Percentiles rank a stretch among this genome's conserved stretches.
These are phyloP conservation scores for Colletotrichum destructivum DNA, from an alignment of 2,329 filamentous ascomycete species.

Conservation along the genomic window DNA sequence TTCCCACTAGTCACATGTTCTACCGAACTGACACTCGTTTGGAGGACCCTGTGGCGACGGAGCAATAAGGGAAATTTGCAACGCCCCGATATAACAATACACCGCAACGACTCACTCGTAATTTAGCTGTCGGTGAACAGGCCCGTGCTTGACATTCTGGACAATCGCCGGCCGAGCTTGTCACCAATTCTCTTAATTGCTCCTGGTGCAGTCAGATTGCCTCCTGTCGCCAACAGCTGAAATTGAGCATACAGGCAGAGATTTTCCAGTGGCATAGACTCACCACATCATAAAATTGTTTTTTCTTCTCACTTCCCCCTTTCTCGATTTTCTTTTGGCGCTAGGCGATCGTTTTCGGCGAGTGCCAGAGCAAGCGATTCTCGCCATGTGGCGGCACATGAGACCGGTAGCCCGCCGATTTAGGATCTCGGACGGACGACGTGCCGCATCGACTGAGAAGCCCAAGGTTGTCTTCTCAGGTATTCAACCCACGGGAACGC, in stretches of 20 bases:
- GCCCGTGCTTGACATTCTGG: too few relatives aligned
- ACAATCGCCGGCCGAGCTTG: background rate
- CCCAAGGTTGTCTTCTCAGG: slow-evolving; percentile 85
- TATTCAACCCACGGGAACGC: slow-evolving; percentile 95
- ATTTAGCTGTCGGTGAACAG: background rate
- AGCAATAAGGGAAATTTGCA: background rate
- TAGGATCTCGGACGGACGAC: slow-evolving; percentile 2
- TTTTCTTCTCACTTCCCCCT: too few relatives aligned
- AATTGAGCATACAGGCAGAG: background rate
- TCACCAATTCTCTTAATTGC: background rate
- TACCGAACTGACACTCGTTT: background rate
- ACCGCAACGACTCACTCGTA: background rate
- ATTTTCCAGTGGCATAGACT: background rate
- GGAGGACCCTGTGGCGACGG: too few relatives aligned
- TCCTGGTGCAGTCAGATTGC: too few relatives aligned
- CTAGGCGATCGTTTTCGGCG: background rate
- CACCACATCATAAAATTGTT: too few relatives aligned
- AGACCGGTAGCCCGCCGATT: slow-evolving; percentile 6
- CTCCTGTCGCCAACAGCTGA: background rate
- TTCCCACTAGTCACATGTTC: background rate
- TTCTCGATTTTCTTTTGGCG: too few relatives aligned
- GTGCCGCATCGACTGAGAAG: slow-evolving; percentile 21
- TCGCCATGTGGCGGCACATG: slow-evolving; percentile 29
- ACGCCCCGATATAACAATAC: slow-evolving; percentile 18
- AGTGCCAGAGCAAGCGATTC: background rate